phyloP scores from a whole-genome alignment of 495 filamentous ascomycete species.

The Talaromyces wortmannii region DNA sequence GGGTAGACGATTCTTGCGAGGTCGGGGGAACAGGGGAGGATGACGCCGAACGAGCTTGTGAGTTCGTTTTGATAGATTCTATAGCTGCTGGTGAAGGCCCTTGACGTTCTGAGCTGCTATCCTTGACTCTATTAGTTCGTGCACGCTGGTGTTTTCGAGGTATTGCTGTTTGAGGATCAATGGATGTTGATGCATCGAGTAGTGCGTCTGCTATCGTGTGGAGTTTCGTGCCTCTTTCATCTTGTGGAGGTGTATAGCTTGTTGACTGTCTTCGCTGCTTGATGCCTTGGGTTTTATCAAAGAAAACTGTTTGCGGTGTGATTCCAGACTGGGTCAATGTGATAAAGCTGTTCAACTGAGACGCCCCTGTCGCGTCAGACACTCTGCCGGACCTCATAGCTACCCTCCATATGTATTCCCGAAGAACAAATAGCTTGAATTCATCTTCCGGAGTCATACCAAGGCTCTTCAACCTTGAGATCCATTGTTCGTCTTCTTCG shows the following conservation, averaged over 20 bases:
- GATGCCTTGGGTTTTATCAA: conserved; percentile 60
- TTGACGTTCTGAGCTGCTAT: conserved; percentile 20
- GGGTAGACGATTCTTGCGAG: conserved; percentile 33
- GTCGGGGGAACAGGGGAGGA: conserved; percentile 34
- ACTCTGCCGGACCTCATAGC: conserved; percentile 60
- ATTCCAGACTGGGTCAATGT: conserved; percentile 63
- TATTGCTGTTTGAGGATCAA: conserved; percentile 59
- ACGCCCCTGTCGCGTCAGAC: conserved; percentile 19
- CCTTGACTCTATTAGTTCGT: conserved; percentile 37
- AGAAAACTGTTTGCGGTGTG: conserved; percentile 83
- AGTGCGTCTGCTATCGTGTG: conserved; percentile 87
- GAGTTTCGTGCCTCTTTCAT: conserved; percentile 35
- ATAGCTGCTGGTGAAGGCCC: conserved; percentile 4
- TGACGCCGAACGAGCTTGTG: conserved; percentile 14
- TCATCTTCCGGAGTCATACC: conserved; percentile 84
- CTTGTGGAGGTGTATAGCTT: conserved; percentile 7
- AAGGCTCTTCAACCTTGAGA: conserved; percentile 72
- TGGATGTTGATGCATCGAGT: conserved; percentile 84
- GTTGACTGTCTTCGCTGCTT: conserved; percentile 33
- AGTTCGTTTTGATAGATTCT: conserved; percentile 16
- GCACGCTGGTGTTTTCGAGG: conserved; percentile 48
- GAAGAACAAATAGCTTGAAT: conserved; percentile 75
- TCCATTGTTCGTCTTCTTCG: conserved; percentile 96
- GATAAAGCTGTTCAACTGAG: conserved; percentile 60
- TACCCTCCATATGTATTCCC: conserved; percentile 89